Evolutionary conservation across 352 stramenopile species (phyloP).

Genomic region (Phytophthora pini): DNA sequence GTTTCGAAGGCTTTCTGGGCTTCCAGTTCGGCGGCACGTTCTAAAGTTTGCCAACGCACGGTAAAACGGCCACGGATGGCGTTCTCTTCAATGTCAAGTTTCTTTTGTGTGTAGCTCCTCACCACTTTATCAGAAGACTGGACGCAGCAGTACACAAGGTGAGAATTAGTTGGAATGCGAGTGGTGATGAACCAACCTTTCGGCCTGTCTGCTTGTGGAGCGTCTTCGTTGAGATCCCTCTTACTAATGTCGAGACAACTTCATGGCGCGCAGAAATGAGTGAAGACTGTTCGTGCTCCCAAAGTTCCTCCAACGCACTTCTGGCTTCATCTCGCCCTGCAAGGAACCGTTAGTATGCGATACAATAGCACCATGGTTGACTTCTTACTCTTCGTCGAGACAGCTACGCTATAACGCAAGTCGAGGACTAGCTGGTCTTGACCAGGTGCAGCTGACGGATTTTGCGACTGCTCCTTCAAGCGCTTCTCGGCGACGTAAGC

Average conservation of each 20-base stretch:
- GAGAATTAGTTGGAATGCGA: background rate
- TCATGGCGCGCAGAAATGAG: conserved; percentile 37
- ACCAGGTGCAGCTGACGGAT: conserved; percentile 11
- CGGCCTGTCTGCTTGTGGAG: conserved; percentile 49
- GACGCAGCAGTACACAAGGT: conserved; percentile 10
- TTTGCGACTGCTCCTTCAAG: conserved; percentile 16
- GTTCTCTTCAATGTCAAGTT: conserved; percentile 42
- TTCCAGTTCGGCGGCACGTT: conserved; percentile 23
- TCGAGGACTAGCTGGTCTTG: conserved; percentile 39
- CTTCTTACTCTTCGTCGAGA: conserved; percentile 46
- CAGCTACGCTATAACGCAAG: conserved; percentile 41
- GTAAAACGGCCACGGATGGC: conserved; percentile 40
- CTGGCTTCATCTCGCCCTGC: conserved; percentile 47
- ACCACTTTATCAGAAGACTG: conserved; percentile 28
- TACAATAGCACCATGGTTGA: background rate
- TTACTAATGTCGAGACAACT: conserved; percentile 39
- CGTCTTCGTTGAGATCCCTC: conserved; percentile 42
- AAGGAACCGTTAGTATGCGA: background rate
- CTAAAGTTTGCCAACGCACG: conserved; percentile 45
- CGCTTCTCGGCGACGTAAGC: conserved; percentile 4
- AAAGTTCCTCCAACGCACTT: conserved; percentile 35
- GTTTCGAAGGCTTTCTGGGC: conserved; percentile 19
- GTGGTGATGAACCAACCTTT: conserved; percentile 18
- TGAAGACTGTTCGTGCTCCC: conserved; percentile 37
- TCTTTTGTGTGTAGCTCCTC: conserved; percentile 53